A percentile compares a stretch with the other conserved stretches of the same genome.
Evolutionary conservation across 805 yeast genomes (phyloP).

Genomic region (Spathaspora arborariae): DNA sequence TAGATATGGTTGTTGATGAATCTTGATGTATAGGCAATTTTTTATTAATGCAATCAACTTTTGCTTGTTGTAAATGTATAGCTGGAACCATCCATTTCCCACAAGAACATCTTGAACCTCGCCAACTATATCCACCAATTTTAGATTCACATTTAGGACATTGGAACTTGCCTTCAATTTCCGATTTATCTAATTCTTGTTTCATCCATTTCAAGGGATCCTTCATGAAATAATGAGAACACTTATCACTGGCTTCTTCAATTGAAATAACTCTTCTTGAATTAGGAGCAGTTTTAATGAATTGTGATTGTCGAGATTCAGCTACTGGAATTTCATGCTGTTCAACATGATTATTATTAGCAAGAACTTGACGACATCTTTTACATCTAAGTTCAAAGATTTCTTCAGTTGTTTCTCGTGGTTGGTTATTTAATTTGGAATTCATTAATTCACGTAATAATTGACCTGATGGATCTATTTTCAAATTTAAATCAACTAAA

Average conservation of each 20-base stretch:
- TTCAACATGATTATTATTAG: conserved; percentile 58
- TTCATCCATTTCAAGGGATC: conserved; percentile 96
- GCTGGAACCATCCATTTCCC: conserved; percentile 97
- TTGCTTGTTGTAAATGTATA: conserved; percentile 72
- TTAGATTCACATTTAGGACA: conserved; percentile 85
- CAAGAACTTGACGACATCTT: conserved; percentile 71
- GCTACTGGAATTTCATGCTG: conserved; percentile 65
- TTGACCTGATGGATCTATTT: conserved; percentile 40
- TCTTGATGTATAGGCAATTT: conserved; percentile 6
- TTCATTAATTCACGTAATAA: conserved; percentile 21
- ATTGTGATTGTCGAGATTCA: conserved; percentile 61
- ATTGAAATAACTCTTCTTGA: conserved; percentile 57
- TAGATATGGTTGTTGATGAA: conserved; percentile 45
- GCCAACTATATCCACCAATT: conserved; percentile 92
- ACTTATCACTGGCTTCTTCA: conserved; percentile 52
- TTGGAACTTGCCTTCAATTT: conserved; percentile 77
- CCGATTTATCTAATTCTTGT: conserved; percentile 65
- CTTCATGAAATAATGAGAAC: conserved; percentile 75
- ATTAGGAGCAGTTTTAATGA: conserved; percentile 59
- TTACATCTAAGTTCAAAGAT: conserved; percentile 53
- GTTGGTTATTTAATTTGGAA: background rate
- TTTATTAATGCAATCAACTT: conserved; percentile 61
- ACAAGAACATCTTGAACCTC: conserved; percentile 90
- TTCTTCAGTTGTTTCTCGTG: conserved; percentile 6
- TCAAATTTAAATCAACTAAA: conserved; percentile 19